Evolutionary conservation across 1,139 yeast genomes (phyloP).

Genomic region (Taphrina deformans): DNA sequence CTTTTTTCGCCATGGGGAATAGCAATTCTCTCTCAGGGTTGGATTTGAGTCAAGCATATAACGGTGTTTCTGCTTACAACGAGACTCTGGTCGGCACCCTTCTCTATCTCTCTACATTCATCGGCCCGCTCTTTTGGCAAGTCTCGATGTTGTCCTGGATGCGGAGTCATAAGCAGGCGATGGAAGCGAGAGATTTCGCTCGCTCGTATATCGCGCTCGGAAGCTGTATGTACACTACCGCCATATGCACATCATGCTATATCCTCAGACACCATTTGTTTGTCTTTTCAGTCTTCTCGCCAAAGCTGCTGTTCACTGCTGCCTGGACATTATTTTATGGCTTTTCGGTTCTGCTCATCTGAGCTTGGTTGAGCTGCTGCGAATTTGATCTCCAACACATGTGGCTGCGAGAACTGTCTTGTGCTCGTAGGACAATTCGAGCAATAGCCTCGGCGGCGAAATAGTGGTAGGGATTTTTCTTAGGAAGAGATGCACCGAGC

Average conservation of each 20-base stretch:
- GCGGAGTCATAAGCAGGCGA: conserved; percentile 9
- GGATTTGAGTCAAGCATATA: conserved; percentile 87
- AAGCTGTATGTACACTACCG: conserved; percentile 56
- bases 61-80: conserved; percentile 73
- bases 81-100: conserved; percentile 72
- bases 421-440: neutral
- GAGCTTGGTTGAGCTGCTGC: neutral
- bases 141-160: conserved; percentile 50
- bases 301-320: conserved; percentile 76
- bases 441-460: no score
- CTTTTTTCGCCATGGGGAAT: conserved; percentile 85
- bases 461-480: no score
- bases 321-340: conserved; percentile 57
- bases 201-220: conserved; percentile 55
- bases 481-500: neutral
- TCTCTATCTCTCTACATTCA: conserved; percentile 79
- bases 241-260: conserved; percentile 63
- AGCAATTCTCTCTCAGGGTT: conserved; percentile 90
- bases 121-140: conserved; percentile 74
- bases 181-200: neutral
- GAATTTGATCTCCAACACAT: no score
- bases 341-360: neutral
- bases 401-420: neutral
- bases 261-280: conserved; percentile 79
- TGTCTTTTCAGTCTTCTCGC: conserved; percentile 97